Conservation (phyloP, 129 eudicot species). For the Silybum marianum region DNA sequence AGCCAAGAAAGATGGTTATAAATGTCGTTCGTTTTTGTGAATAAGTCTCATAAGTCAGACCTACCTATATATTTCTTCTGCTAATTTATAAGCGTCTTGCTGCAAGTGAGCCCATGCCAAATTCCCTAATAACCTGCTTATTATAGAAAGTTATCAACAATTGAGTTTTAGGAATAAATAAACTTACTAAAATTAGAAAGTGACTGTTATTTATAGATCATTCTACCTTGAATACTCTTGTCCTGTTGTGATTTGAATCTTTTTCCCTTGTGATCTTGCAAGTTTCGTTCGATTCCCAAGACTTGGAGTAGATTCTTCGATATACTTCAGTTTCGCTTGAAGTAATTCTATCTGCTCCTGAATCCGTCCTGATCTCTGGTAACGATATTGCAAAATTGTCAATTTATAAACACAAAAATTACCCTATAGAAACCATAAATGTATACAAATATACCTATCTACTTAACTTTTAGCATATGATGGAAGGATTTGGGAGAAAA, state of each 20-base stretch:
- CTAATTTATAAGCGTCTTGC: slow-evolving; percentile 55
- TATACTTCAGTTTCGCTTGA: slow-evolving; percentile 51
- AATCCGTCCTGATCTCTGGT: slow-evolving; percentile 74
- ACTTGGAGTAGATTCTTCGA: slow-evolving; percentile 60
- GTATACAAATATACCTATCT: too few species aligned
- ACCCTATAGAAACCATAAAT: too few species aligned
- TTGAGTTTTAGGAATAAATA: background rate
- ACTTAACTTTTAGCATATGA: too few species aligned
- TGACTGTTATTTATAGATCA: background rate
- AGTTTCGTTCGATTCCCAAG: slow-evolving; percentile 62
- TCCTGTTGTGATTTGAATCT: slow-evolving; percentile 60
- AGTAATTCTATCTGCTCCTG: slow-evolving; percentile 84
- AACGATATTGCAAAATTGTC: background rate
- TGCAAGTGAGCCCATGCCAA: slow-evolving; percentile 95
- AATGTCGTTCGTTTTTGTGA: background rate
- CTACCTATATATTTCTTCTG: slow-evolving; percentile 82
- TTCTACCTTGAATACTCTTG: slow-evolving; percentile 81
- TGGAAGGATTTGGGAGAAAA: too few species aligned
- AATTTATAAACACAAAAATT: background rate
- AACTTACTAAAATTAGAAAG: background rate
- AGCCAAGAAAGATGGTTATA: background rate
- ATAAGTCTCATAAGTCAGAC: background rate
- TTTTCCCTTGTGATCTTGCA: slow-evolving; percentile 83
- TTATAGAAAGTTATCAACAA: slow-evolving; percentile 13
- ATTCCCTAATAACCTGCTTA: slow-evolving; percentile 77